Conservation (phyloP, 441 rosid genomes). For the Euphorbia celastroides region DNA sequence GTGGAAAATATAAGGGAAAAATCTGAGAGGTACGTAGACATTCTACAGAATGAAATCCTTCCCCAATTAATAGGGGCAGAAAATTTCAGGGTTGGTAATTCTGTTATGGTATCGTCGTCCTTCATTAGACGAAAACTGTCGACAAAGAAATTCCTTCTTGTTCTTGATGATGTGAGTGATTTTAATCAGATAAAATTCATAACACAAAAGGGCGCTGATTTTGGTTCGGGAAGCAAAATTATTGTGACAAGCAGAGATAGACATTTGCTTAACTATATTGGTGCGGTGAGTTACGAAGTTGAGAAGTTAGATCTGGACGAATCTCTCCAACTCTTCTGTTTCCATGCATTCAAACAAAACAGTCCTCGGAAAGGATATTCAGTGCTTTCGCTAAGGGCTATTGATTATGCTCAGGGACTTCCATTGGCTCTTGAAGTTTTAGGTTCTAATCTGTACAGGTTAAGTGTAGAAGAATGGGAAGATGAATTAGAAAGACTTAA, state of each 20-base stretch:
- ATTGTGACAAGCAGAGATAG: constrained; percentile 13
- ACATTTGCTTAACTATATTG: background rate
- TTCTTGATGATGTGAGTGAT: constrained; percentile 17
- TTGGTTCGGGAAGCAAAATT: constrained; percentile 1
- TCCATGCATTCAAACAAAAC: background rate
- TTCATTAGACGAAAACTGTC: background rate
- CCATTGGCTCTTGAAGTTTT: constrained; percentile 16
- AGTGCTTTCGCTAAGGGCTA: background rate
- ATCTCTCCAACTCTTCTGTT: background rate
- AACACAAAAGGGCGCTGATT: background rate
- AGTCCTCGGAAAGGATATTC: background rate
- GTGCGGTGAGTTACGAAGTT: constrained; percentile 7
- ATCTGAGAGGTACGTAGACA: background rate
- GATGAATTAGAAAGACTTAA: constrained; percentile 13
- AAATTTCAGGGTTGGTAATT: background rate
- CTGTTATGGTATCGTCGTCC: background rate
- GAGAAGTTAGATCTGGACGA: background rate
- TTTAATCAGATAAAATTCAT: background rate
- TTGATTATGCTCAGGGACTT: constrained; percentile 5
- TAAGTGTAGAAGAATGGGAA: constrained; percentile 22
- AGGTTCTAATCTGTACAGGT: constrained; percentile 17
- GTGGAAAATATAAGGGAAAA: background rate
- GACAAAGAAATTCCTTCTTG: background rate
- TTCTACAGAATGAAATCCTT: constrained; percentile 3
- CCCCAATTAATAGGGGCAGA: background rate